phyloP scores from a whole-genome alignment of 1,139 yeast species.

The Pichia sp. region DNA sequence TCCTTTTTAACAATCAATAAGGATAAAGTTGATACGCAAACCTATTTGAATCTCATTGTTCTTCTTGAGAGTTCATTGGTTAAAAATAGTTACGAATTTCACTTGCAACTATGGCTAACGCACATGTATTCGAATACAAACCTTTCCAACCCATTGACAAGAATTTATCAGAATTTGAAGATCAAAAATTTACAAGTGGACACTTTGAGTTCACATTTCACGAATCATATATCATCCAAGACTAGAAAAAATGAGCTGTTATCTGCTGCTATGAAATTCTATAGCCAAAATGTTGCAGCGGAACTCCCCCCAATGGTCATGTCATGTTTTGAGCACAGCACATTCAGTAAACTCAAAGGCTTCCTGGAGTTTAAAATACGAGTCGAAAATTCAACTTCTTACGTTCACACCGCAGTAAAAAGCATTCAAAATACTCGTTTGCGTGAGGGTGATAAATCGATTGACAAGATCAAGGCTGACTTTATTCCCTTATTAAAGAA shows the following conservation, averaged over 20 bases:
- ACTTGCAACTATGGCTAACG: conserved; percentile 65
- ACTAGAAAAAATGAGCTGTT: conserved; percentile 24
- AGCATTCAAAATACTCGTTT: conserved; percentile 12
- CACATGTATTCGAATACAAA: conserved; percentile 63
- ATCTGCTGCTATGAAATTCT: conserved; percentile 37
- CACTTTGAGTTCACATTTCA: conserved; percentile 56
- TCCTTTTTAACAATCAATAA: conserved; percentile 21
- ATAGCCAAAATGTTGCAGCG: conserved; percentile 42
- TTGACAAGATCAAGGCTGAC: conserved; percentile 1
- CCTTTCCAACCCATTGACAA: conserved; percentile 45
- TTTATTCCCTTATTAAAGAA: conserved; percentile 12
- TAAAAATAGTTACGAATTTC: conserved; percentile 61
- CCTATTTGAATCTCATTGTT: conserved; percentile 35
- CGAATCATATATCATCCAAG: conserved; percentile 44
- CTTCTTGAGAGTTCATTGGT: conserved; percentile 46
- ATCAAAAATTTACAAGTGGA: conserved; percentile 80
- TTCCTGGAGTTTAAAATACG: conserved; percentile 50
- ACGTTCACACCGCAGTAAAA: conserved; percentile 8
- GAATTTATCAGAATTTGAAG: conserved; percentile 50
- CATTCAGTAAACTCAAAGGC: conserved; percentile 60
- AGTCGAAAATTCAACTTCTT: conserved; percentile 39
- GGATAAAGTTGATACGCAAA: conserved; percentile 18
- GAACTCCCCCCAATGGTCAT: conserved; percentile 47
- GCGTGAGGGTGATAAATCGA: conserved; percentile 1
- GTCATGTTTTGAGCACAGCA: conserved; percentile 49